Percentiles rank a stretch among this genome's conserved stretches.
phyloP scores from a whole-genome alignment of 495 filamentous ascomycete species.

The Wilcoxina mikolae region DNA sequence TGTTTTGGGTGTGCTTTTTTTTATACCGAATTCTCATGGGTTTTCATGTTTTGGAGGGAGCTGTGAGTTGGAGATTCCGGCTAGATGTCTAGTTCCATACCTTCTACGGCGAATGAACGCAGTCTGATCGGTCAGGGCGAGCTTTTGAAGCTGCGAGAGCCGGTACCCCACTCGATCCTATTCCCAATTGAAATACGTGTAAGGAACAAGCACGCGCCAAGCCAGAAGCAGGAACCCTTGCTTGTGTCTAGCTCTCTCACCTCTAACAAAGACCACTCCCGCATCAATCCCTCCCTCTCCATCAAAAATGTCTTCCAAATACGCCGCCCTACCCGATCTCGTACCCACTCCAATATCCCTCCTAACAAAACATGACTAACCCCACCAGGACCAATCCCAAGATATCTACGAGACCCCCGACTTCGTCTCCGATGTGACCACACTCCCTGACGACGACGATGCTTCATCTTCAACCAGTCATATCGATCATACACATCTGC shows the following conservation, averaged over 20 bases:
- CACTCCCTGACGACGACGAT: constrained; percentile 38
- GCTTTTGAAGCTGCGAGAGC: no score
- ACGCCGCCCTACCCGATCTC: constrained; percentile 70
- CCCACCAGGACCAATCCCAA: constrained; percentile 61
- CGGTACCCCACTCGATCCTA: no score
- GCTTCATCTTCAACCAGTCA: constrained; percentile 36
- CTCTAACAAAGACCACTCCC: neutral
- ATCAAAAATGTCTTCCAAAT: constrained; percentile 40
- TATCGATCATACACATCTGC: constrained; percentile 59
- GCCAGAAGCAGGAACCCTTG: neutral
- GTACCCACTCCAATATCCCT: constrained; percentile 35
- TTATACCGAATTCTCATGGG: no score
- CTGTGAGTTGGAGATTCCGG: no score
- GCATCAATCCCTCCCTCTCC: neutral
- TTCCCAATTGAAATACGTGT: no score
- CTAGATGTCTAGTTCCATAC: no score
- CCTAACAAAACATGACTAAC: constrained; percentile 13
- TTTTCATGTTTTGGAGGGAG: no score
- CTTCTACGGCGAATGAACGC: no score
- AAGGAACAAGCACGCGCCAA: neutral
- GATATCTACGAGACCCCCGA: constrained; percentile 94
- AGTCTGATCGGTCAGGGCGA: no score
- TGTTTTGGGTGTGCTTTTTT: no score
- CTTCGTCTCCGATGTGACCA: constrained; percentile 56
- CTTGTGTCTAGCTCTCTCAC: no score